Base-by-base conservation (phyloP, 768 basidiomycete species). In the Russula sp. region DNA sequence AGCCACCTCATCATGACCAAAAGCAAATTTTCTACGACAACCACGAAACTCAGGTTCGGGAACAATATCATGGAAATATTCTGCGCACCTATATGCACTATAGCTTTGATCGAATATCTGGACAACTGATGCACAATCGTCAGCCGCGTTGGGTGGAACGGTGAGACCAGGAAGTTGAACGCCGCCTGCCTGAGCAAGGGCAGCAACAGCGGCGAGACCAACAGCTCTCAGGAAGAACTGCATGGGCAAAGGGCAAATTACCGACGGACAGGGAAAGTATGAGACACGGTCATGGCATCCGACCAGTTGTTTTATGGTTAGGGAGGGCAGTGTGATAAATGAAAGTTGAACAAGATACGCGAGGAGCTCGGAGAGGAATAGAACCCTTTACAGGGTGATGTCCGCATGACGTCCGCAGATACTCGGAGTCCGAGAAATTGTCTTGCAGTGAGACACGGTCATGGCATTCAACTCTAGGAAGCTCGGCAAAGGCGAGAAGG, bases 1-100 rank as follows among this genome's bases (percentile, higher is more conserved):
- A 6, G 76, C 73, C 26, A 88, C 73, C 57, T 87, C 81, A 59
- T 89, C 87, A 65, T 87, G 83, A 0, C 83, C 81, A 71, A 78
- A 85, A 0, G 87, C 86, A 65, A 79, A 80, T 42, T 77, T 64
- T 69, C 86, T 87, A 65, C 24, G 20, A 18, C 34, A 16, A 40
- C 22, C 53, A 24, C 22, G n/a, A 16, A 54, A 2, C 20, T 55
- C 22, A 55, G 3, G 5, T 8, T 36, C 5, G 28, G 28, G 36
- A 36, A 36, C 13, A 36, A 34, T 34, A 36, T 30, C 16, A 7
- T 5, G 2, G 53, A 22, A 36, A 49, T 26, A 13, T 22, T 38
- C 6, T 7, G 6, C 53, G 36, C 16, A 55, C 53, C 13, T 55
- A 22, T 55, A 55, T 14, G 53, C 22, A 36, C 38, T 55, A 22